Conservation (phyloP, 805 yeast genomes). For the Candida berthetii region DNA sequence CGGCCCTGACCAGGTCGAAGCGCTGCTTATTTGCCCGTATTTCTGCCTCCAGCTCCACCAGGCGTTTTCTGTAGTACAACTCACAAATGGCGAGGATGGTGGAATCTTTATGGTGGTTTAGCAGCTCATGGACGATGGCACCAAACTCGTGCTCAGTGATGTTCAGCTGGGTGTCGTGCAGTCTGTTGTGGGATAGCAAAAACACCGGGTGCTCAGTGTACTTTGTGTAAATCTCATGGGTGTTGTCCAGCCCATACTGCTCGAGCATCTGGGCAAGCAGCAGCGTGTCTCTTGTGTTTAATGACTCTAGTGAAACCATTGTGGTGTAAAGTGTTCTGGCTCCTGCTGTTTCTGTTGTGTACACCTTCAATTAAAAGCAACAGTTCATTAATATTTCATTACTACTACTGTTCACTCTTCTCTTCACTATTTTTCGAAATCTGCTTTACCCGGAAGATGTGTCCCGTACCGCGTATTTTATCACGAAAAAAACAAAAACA, state of each 20-base stretch:
- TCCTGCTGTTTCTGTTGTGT: too few species aligned
- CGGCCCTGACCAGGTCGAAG: constrained; percentile 4
- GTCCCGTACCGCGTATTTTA: background rate
- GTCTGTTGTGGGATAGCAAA: constrained; percentile 16
- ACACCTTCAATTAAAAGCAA: too few species aligned
- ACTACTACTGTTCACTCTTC: too few species aligned
- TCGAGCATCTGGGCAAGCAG: constrained; percentile 16
- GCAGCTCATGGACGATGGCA: background rate
- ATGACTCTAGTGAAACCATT: constrained; percentile 3
- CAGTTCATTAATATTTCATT: too few species aligned
- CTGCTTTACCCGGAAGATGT: background rate
- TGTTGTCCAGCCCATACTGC: constrained; percentile 9
- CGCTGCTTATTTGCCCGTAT: constrained; percentile 4
- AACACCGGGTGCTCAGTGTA: constrained; percentile 15
- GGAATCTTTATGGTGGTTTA: background rate
- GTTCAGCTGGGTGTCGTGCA: constrained; percentile 5
- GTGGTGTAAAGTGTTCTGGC: too few species aligned
- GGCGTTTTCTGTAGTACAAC: constrained; percentile 10
- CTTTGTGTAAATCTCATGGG: constrained; percentile 6
- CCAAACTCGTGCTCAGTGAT: background rate
- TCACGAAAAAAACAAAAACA: constrained; percentile 1
- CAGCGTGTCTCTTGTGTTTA: constrained; percentile 17
- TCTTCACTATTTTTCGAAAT: too few species aligned
- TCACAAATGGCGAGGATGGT: constrained; percentile 16
- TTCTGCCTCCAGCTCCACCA: constrained; percentile 9